Base-by-base conservation (phyloP, 306 rosid species). In the Hippophae tibetana region DNA sequence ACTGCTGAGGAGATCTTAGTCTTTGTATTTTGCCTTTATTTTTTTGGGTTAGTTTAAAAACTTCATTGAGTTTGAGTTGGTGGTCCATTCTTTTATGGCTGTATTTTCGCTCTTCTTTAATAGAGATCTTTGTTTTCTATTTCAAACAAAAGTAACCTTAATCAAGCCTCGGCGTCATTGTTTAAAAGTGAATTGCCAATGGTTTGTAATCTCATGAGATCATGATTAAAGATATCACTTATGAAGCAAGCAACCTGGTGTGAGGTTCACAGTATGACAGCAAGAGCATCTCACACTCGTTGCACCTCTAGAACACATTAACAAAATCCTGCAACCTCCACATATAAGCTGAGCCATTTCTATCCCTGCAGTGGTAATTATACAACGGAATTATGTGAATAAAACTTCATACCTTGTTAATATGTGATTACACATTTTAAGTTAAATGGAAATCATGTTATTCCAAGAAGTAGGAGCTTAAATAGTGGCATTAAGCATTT, bases 201-300 rank as follows among this genome's bases (percentile, higher is more conserved):
- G 38, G n/a, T 49, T 40, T n/a, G n/a, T 8, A 31, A 8, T 12
- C 55, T 61, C 47, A 62, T 64, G 62, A 63, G 50, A 69, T 12
- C 13, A 57, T 18, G 42, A 52, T 52, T 58, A 26, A 45, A 61
- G 43, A 43, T 46, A 42, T 65, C 66, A 66, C 55, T 18, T 47
- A 8, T 62, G 27, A 13, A 10, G 64, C 18, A 54, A 54, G 44
- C 54, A 43, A 93, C 99, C 99, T 69, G 94, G 84, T 44, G 81
- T 94, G 72, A 78, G 95, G 81, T 86, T 93, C 64, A 88, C 83
- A 6, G 90, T 86, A 31, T 89, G 90, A 74, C 97, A 93, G 69
- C 97, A 88, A 14, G 97, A 86, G 80, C 99, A 93, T 78, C 95
- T 84, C 67, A 93, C 99, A 59, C 99, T 93, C 13, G 99, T 79